Evolutionary conservation across 306 rosid species (phyloP).

Genomic region (Rosa persica): DNA sequence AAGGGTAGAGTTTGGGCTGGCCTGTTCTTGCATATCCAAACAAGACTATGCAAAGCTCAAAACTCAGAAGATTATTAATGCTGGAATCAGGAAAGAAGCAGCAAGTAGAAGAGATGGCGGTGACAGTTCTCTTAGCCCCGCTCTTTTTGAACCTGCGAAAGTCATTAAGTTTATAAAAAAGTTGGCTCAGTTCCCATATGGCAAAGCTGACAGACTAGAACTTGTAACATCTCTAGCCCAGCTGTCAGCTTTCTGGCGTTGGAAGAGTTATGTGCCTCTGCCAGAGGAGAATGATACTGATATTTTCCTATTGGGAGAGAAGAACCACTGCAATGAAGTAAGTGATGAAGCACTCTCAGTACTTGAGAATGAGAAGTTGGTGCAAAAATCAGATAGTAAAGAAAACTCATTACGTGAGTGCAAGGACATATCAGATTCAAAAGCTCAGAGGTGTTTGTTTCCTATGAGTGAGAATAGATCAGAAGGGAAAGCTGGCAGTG

Average conservation of each 20-base stretch:
- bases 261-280: constrained; percentile 62
- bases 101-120: constrained; percentile 54
- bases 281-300: constrained; percentile 40
- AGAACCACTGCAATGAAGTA: constrained; percentile 31
- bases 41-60: constrained; percentile 42
- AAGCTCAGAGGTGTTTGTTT: not conserved
- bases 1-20: constrained; percentile 66
- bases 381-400: not conserved
- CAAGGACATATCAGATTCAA: not conserved
- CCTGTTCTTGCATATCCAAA: constrained; percentile 64
- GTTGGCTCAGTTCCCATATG: constrained; percentile 48
- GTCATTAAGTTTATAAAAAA: constrained; percentile 51
- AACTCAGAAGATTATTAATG: constrained; percentile 48
- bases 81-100: constrained; percentile 52
- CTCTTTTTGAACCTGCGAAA: constrained; percentile 55
- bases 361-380: not conserved
- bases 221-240: constrained; percentile 44
- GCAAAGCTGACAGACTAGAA: constrained; percentile 49
- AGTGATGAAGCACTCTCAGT: not conserved
- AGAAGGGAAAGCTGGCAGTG: constrained; percentile 27
- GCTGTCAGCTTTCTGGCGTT: constrained; percentile 49
- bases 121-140: constrained; percentile 37
- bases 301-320: constrained; percentile 18
- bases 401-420: not conserved
- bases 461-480: constrained; percentile 25